Conservation (phyloP, 2,329 filamentous ascomycete species). For the Colletotrichum lindemuthianum region DNA sequence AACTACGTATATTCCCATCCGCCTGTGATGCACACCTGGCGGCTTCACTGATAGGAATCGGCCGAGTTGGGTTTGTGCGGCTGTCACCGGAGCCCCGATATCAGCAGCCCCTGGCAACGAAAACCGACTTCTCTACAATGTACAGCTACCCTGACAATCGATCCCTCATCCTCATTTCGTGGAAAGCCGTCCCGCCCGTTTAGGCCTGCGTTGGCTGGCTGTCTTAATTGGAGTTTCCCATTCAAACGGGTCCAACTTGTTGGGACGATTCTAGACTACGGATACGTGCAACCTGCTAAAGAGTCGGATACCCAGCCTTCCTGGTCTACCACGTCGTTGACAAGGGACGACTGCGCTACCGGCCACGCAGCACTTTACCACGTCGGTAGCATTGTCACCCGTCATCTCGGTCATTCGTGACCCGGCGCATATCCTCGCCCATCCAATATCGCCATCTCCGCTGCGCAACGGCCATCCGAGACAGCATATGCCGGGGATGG, state of each 20-base stretch:
- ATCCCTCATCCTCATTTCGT: conserved; percentile 1
- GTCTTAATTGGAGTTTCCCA: conserved; percentile 11
- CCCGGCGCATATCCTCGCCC: conserved; percentile 13
- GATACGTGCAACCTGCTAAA: conserved; percentile 13
- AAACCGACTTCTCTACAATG: background rate
- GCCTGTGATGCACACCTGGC: background rate
- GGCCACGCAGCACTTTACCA: background rate
- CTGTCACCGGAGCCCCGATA: conserved; percentile 3
- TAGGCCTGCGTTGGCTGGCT: conserved; percentile 7
- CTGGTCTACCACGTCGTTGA: conserved; percentile 23
- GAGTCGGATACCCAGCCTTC: conserved; percentile 26
- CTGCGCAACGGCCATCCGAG: conserved; percentile 6
- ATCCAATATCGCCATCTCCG: conserved; percentile 20
- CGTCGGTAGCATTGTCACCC: background rate
- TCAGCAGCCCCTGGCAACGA: background rate
- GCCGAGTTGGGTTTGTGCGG: conserved; percentile 22
- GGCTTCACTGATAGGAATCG: conserved; percentile 21
- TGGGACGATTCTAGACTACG: conserved; percentile 29
- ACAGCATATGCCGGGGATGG: conserved; percentile 15
- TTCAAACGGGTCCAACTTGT: conserved; percentile 27
- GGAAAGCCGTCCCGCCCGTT: background rate
- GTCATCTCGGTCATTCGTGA: conserved; percentile 19
- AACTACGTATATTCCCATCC: too few relatives aligned
- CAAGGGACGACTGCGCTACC: conserved; percentile 20
- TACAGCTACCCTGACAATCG: background rate